A percentile compares a stretch with the other conserved stretches of the same genome.
These are phyloP conservation scores for Malassezia nana DNA, from an alignment of 1,284 basidiomycete species.

Conservation along the genomic window DNA sequence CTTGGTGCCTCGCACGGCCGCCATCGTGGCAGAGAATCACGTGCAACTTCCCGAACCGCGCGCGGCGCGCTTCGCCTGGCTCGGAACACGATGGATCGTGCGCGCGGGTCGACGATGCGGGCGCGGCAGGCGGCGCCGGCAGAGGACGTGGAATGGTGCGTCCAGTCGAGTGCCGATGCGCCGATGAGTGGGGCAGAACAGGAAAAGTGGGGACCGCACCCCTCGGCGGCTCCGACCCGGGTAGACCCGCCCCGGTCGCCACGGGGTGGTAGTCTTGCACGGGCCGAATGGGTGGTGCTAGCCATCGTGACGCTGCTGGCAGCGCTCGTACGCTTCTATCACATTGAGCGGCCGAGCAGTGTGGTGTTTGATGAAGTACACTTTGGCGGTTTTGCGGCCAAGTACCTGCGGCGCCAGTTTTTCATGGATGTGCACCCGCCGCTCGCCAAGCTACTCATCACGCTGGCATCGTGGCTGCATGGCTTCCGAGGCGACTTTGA, in stretches of 20 bases:
- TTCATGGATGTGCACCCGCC: conserved; percentile 96
- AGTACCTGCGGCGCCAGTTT: conserved; percentile 77
- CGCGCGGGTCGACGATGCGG: conserved; percentile 12
- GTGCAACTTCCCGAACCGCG: not conserved
- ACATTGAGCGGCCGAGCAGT: conserved; percentile 38
- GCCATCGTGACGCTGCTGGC: conserved; percentile 19
- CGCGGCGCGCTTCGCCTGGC: not conserved
- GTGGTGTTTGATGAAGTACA: conserved; percentile 48
- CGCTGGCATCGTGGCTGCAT: conserved; percentile 72
- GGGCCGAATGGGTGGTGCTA: conserved; percentile 15
- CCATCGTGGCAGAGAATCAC: not conserved
- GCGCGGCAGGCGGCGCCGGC: conserved; percentile 5
- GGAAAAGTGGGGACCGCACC: conserved; percentile 6
- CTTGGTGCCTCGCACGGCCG: conserved; percentile 3
- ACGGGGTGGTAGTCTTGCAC: not conserved
- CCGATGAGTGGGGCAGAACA: conserved; percentile 7
- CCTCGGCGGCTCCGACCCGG: too few relatives aligned
- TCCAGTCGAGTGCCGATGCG: not conserved
- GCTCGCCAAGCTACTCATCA: conserved; percentile 87
- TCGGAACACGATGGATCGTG: not conserved
- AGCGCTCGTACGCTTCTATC: conserved; percentile 31
- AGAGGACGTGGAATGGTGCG: not conserved
- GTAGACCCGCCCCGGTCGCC: not conserved
- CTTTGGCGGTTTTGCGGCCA: conserved; percentile 58
- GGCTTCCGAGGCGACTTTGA: conserved; percentile 92